Evolutionary conservation across 75 land plant genomes (phyloP), one percentile per base, ranked within the genome.

Genomic region (Sequoia sempervirens): DNA sequence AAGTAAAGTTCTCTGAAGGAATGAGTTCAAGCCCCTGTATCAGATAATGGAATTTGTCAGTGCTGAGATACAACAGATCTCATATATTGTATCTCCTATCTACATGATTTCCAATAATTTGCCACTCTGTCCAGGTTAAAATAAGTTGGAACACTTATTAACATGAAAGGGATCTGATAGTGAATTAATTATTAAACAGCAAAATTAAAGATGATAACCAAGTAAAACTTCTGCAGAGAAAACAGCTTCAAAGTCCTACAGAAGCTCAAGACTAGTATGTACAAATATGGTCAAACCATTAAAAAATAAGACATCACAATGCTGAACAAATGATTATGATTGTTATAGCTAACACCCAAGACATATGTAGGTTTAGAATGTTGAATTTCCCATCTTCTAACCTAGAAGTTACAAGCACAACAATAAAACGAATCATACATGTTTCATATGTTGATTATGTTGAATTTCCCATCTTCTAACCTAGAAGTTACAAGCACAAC

Each of bases 1-100:
- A 91, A 40, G 92, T 91, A 84, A 91, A 91, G 79, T 91, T 91
- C 84, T 91, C 91, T 50, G 92, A 91, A 18, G 92, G 91, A 69
- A 91, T 91, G 32, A 91, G 89, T 83, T 91, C 91, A 41, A 91
- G 85, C 11, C 92, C 92, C 92, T 90, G 79, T 54, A 88, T 32
- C 73, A 70, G 73, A 70, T 70, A 32, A 70, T 30, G 12, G 37
- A 5, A 70, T 30, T 9, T 68, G 34, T 70, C 73, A n/a, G n/a
- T n/a, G n/a, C n/a, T n/a, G n/a, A n/a, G n/a, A n/a, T n/a, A n/a
- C n/a, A n/a, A n/a, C n/a, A n/a, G n/a, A n/a, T n/a, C n/a, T n/a
- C n/a, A n/a, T n/a, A n/a, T n/a, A n/a, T n/a, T n/a, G n/a, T n/a
- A n/a, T n/a, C n/a, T n/a, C n/a, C n/a, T n/a, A n/a, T n/a, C n/a